Conservation (phyloP, 176 grass and related monocot species). For the Carex pumila region DNA sequence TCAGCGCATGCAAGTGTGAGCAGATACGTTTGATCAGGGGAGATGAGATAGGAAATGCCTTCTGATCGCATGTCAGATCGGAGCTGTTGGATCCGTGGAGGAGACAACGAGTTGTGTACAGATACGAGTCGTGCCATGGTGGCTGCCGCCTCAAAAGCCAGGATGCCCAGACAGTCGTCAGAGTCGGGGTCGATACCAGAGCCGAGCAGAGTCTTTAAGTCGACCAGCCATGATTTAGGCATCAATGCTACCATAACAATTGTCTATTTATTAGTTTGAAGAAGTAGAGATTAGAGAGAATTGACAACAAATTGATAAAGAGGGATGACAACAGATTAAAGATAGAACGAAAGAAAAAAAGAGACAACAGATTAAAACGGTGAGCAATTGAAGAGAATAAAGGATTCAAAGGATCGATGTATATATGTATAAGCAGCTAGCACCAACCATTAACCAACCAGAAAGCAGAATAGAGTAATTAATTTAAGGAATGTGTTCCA, state of each 20-base stretch:
- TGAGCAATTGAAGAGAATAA: too few species aligned
- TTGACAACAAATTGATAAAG: neutral
- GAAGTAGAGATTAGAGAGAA: neutral
- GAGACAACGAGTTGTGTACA: slow-evolving; percentile 35
- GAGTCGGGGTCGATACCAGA: neutral
- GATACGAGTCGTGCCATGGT: slow-evolving; percentile 72
- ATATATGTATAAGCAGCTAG: too few species aligned
- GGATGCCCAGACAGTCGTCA: slow-evolving; percentile 49
- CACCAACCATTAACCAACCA: too few species aligned
- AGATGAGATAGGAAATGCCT: slow-evolving; percentile 58
- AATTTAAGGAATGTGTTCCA: too few species aligned
- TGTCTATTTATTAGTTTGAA: neutral
- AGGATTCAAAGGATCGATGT: too few species aligned
- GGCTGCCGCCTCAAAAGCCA: slow-evolving; percentile 68
- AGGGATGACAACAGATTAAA: too few species aligned
- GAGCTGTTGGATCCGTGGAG: slow-evolving; percentile 39
- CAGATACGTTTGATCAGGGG: slow-evolving; percentile 53
- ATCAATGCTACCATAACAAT: slow-evolving; percentile 15
- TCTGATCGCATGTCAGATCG: slow-evolving; percentile 54
- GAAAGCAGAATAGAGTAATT: too few species aligned
- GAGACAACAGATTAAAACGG: too few species aligned
- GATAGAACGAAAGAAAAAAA: too few species aligned
- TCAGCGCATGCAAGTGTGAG: slow-evolving; percentile 59
- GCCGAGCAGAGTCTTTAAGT: slow-evolving; percentile 34
- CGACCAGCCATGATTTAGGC: slow-evolving; percentile 50